Evolutionary conservation across 148 eudicot genomes (phyloP).

Genomic region (Pharnaceum exiguum): DNA sequence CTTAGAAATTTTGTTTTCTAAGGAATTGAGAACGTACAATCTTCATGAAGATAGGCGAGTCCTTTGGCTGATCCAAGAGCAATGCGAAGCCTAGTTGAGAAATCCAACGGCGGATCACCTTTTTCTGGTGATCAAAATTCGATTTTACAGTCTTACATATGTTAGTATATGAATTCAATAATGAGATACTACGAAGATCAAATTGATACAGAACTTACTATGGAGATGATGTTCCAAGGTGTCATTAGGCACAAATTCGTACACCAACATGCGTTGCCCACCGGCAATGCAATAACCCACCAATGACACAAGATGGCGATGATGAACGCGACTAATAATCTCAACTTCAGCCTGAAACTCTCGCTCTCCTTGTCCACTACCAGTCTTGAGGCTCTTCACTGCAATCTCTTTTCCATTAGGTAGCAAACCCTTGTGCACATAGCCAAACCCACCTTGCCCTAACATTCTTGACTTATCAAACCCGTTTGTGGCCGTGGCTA

Average conservation of each 20-base stretch:
- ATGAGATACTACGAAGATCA: neutral
- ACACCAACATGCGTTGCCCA: slow-evolving; percentile 65
- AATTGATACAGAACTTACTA: slow-evolving; percentile 32
- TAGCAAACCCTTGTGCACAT: slow-evolving; percentile 61
- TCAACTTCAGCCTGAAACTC: slow-evolving; percentile 82
- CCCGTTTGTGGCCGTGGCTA: slow-evolving; percentile 59
- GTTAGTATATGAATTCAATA: too few relatives aligned
- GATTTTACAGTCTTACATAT: too few relatives aligned
- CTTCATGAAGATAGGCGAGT: slow-evolving; percentile 84
- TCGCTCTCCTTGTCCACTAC: slow-evolving; percentile 83
- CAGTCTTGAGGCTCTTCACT: slow-evolving; percentile 69
- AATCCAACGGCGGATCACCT: slow-evolving; percentile 48
- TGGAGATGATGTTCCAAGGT: slow-evolving; percentile 77
- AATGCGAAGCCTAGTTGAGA: slow-evolving; percentile 62
- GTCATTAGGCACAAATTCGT: slow-evolving; percentile 69
- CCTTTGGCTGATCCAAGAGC: slow-evolving; percentile 93
- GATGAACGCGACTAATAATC: slow-evolving; percentile 83
- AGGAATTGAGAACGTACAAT: slow-evolving; percentile 62
- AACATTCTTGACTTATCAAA: slow-evolving; percentile 52
- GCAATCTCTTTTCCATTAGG: slow-evolving; percentile 59
- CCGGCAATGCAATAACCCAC: slow-evolving; percentile 72
- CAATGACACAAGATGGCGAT: slow-evolving; percentile 75
- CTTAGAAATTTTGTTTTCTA: too few relatives aligned
- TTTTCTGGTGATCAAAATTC: slow-evolving; percentile 31
- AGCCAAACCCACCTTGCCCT: slow-evolving; percentile 91